Evolutionary conservation across 2,329 filamentous ascomycete species (phyloP), one percentile per base, ranked within the genome.

Genomic region (Colletotrichum tabaci): DNA sequence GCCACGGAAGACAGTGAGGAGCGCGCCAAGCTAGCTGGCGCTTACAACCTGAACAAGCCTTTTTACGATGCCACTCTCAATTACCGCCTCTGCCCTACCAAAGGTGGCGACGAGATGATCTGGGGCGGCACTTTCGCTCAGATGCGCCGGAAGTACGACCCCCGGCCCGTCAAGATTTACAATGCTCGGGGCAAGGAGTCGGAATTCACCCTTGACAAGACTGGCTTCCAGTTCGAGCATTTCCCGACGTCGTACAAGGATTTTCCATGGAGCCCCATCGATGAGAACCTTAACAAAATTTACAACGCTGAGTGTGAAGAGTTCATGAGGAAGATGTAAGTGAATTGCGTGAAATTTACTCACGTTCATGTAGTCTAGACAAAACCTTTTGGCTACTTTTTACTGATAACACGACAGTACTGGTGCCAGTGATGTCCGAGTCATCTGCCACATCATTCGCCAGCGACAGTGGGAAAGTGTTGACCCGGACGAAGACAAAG

Each of bases 121-220:
- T 67, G 65, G 65, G 65, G 65, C 9, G 65, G 65, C 10, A 67
- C 65, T n/a, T 67, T 67, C 38, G 65, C 65, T 0, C 65, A 67
- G 15, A 67, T 67, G 65, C 65, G 65, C 8, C 57, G 65, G 10
- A 67, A 63, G 15, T 63, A 67, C 16, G 65, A 67, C n/a, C 65
- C 57, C 2, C 49, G 40, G 8, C 53, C 35, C 3, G 63, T 46
- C 46, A n/a, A 50, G 16, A 55, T 67, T 7, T 26, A 62, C 3
- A 67, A 67, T 13, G 65, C 57, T 4, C 49, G 65, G 16, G 65
- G 65, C 9, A 67, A 62, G 8, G 65, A 67, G 15, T 46, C 23
- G 5, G 57, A 67, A 23, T 67, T 67, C 12, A 49, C 26, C 13
- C 49, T 67, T 1, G 65, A 67, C 15, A 55, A 26, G 49, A 67